Evolutionary conservation across 352 stramenopile genomes (phyloP), one percentile per base, ranked within the genome.

Genomic region (Phytophthora cactorum): DNA sequence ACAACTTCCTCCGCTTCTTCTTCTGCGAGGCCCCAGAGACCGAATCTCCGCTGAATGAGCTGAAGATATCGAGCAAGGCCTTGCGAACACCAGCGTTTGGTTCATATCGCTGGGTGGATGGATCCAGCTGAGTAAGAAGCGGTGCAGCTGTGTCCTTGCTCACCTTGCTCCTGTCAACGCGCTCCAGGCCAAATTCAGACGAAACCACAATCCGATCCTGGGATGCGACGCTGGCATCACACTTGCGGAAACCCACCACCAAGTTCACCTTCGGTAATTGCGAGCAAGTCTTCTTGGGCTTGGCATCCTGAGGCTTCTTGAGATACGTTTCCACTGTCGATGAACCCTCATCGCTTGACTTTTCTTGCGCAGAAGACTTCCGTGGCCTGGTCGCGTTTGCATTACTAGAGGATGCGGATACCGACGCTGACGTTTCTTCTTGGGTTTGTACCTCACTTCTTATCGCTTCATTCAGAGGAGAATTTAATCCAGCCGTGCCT

Each of bases 1-100:
- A 66, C 31, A 82, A 29, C 22, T 75, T 90, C 25, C 66, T 69
- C 46, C 77, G 82, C 53, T 90, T 92, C 44, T 83, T 90, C 54
- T 87, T 89, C 28, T 78, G 72, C 9, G 68, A 74, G 7, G 29
- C 32, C 5, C 53, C 41, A n/a, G 52, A 44, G 11, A 32, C 28
- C 12, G 61, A 28, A 5, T 14, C 38, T 32, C 53, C 41, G 34
- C 68, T 78, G 25, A 84, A 87, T 5, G 74, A 78, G 47, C 72
- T 77, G 51, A 87, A 89, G 27, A 85, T 45, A 3, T 79, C 66
- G 6, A 78, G 12, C 29, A 83, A 52, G 2, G 72, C 68, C 43
- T 67, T 63, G 15, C 45, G 74, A 38, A 65, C 57, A 15, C 62
- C 63, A 59, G 66, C 22, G 53, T 71, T 85, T 39, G 68, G 41